phyloP scores from a whole-genome alignment of 495 filamentous ascomycete genomes.

The Ascodesmis nigricans region DNA sequence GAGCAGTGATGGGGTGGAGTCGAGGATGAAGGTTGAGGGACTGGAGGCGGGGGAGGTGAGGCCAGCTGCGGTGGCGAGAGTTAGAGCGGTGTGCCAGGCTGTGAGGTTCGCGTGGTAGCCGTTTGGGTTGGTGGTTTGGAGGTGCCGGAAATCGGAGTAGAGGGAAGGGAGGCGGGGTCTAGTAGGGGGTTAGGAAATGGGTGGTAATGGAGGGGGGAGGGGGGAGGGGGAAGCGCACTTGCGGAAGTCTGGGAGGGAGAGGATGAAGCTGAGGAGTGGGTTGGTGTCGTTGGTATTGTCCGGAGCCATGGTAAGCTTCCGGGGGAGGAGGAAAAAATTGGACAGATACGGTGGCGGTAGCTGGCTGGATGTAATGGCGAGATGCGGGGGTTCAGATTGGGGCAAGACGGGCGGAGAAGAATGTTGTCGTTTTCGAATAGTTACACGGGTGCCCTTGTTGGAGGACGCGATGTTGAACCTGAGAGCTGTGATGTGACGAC shows the following conservation, averaged over 20 bases:
- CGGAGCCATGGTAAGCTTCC: too few species aligned
- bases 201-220: constrained; percentile 1
- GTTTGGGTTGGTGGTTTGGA: constrained; percentile 66
- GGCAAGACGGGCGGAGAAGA: too few species aligned
- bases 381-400: too few species aligned
- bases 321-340: too few species aligned
- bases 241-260: constrained; percentile 14
- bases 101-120: constrained; percentile 68
- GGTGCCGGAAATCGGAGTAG: constrained; percentile 75
- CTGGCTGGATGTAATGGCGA: too few species aligned
- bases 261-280: constrained; percentile 13
- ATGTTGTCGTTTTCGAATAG: too few species aligned
- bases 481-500: too few species aligned
- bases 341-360: too few species aligned
- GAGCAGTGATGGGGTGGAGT: constrained; percentile 22
- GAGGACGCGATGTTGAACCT: too few species aligned
- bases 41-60: constrained; percentile 26
- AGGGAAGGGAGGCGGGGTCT: constrained; percentile 74
- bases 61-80: constrained; percentile 43
- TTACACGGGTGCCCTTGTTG: too few species aligned
- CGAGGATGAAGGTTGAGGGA: neutral
- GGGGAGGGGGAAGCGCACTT: constrained; percentile 6
- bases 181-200: constrained; percentile 1
- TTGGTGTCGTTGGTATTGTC: too few species aligned
- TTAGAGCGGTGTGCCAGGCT: constrained; percentile 62